phyloP scores from a whole-genome alignment of 2,329 filamentous ascomycete genomes.

The Lanzia echinophila region DNA sequence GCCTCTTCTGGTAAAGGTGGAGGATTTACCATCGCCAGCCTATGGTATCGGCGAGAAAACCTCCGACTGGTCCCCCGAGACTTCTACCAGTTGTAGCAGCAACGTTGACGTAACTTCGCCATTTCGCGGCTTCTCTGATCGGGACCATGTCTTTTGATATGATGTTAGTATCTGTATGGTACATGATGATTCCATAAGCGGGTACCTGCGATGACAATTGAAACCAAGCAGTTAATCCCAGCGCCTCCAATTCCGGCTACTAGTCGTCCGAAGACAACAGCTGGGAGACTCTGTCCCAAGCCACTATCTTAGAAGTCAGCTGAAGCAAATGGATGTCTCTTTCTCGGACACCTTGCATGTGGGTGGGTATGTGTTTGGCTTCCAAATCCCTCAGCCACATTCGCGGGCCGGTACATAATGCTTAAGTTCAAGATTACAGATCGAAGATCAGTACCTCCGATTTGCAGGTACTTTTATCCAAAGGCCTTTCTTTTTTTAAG shows the following conservation, averaged over 20 bases:
- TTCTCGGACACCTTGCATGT: not conserved
- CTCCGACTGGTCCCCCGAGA: slow-evolving; percentile 50
- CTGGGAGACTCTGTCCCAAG: slow-evolving; percentile 39
- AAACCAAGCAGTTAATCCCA: slow-evolving; percentile 43
- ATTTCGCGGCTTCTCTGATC: slow-evolving; percentile 44
- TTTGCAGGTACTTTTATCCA: not conserved
- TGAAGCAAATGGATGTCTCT: not conserved
- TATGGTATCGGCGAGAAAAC: slow-evolving; percentile 50
- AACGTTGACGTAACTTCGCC: slow-evolving; percentile 48
- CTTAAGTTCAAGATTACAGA: too few relatives aligned
- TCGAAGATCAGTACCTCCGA: not conserved
- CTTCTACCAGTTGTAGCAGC: slow-evolving; percentile 45
- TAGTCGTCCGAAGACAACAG: slow-evolving; percentile 44
- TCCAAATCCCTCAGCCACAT: not conserved
- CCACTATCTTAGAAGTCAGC: slow-evolving; percentile 30
- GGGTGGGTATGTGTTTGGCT: not conserved
- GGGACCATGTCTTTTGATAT: slow-evolving; percentile 41
- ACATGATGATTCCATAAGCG: not conserved
- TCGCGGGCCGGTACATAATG: too few relatives aligned
- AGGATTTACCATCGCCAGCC: slow-evolving; percentile 59
- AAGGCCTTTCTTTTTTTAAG: not conserved
- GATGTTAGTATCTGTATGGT: not conserved
- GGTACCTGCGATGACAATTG: slow-evolving; percentile 45
- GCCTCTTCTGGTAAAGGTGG: too few relatives aligned
- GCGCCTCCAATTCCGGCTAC: slow-evolving; percentile 46